Evolutionary conservation across 2,329 filamentous ascomycete genomes (phyloP), one percentile per base, ranked within the genome.

Genomic region (Pleurostoma richardsiae): DNA sequence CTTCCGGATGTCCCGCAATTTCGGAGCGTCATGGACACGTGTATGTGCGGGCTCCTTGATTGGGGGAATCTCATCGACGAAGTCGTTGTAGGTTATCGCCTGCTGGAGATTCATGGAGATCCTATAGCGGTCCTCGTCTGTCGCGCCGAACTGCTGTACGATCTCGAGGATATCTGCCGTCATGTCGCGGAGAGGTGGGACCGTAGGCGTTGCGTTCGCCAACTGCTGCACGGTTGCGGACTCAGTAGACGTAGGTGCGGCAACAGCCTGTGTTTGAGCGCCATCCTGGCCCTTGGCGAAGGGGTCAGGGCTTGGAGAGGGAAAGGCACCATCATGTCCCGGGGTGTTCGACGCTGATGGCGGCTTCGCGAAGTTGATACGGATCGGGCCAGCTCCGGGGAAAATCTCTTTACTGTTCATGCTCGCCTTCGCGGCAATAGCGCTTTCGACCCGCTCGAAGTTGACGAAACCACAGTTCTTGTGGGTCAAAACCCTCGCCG

Each of bases 401-500:
- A 99, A 99, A 50, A 99, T 96, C 66, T 99, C 94, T 68, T 96
- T 96, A 59, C 90, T 90, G 59, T 97, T 97, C 68, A 96, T 84
- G 61, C 85, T 79, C 10, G 83, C 83, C 65, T 92, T 95, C 11
- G 94, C 94, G 50, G 89, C 84, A 38, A 96, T 85, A 47, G 94
- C 94, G 62, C 90, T 95, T 54, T 97, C 91, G 30, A 94, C 71
- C 49, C 82, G 85, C 67, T 97, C 90, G 60, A 96, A 99, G 67
- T 99, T 99, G 62, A 99, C 92, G 58, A 99, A 99, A 3, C 92
- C 94, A 63, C 94, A 99, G 68, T 96, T 97, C 77, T 99, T 99
- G 74, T 99, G 90, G 1, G 94, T 97, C 51, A 99, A 76, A 4
- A 99, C 94, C 53, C 94, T 82, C 29, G 90, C 92, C 4, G 92